Evolutionary conservation across 225 moss, liverwort and hornwort species (phyloP).

Genomic region (Physcomitrium patens): DNA sequence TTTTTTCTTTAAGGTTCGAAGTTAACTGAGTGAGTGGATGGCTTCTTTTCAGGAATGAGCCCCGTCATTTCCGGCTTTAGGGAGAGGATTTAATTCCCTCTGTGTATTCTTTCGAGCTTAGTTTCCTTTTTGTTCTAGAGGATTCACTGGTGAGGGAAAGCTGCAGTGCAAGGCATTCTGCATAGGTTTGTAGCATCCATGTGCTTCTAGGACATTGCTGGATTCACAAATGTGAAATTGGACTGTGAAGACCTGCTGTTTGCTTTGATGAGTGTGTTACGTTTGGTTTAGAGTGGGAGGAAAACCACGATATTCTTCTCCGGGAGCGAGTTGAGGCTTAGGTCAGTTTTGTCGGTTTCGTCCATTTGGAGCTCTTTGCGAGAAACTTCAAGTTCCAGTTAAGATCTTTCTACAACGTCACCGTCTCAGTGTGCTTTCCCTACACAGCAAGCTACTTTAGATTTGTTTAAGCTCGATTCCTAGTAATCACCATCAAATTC

Average conservation of each 20-base stretch:
- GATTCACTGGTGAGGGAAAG: neutral
- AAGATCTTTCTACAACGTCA: slow-evolving; percentile 16
- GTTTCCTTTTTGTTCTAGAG: slow-evolving; percentile 3
- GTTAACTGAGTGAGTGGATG: slow-evolving; percentile 11
- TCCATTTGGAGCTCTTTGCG: slow-evolving; percentile 9
- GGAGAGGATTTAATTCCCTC: neutral
- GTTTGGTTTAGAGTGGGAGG: neutral
- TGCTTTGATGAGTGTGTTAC: neutral
- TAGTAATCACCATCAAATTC: neutral
- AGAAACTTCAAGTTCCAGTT: slow-evolving; percentile 10
- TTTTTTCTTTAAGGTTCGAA: slow-evolving; percentile 11
- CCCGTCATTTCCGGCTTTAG: slow-evolving; percentile 12
- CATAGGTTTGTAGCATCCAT: neutral
- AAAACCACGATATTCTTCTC: neutral
- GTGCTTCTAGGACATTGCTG: slow-evolving; percentile 15
- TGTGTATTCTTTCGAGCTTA: neutral
- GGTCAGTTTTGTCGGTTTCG: slow-evolving; percentile 7
- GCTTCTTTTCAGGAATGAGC: slow-evolving; percentile 9
- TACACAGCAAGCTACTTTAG: neutral
- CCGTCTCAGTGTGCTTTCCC: neutral
- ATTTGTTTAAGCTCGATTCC: neutral
- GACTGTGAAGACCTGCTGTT: neutral
- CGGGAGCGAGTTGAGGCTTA: neutral
- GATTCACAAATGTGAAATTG: slow-evolving; percentile 17
- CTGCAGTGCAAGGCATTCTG: neutral